Conservation (phyloP, 306 rosid species). For the Hippophae gyantsensis region DNA sequence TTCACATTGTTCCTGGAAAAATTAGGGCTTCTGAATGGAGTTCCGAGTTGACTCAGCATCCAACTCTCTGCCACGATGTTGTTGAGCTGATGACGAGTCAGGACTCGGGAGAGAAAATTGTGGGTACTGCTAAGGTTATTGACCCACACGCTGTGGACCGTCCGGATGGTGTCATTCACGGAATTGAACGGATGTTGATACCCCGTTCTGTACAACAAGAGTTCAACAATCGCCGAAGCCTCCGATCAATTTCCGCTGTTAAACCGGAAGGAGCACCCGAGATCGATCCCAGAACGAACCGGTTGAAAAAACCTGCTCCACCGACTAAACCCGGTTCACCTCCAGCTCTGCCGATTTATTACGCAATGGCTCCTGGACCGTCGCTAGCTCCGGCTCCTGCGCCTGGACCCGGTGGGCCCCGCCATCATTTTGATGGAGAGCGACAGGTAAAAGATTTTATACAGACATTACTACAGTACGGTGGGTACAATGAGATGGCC, state of each 20-base stretch:
- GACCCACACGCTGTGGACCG: conserved; percentile 40
- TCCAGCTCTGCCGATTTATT: conserved; percentile 48
- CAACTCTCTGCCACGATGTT: conserved; percentile 24
- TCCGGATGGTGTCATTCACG: conserved; percentile 77
- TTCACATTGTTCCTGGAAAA: conserved; percentile 49
- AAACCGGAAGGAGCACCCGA: conserved; percentile 72
- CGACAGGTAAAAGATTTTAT: conserved; percentile 67
- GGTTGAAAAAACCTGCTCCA: conserved; percentile 44
- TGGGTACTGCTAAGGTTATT: conserved; percentile 32
- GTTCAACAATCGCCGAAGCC: conserved; percentile 63
- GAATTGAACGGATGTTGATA: conserved; percentile 49
- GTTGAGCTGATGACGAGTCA: conserved; percentile 18
- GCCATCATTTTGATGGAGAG: conserved; percentile 70
- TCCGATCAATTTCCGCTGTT: conserved; percentile 50
- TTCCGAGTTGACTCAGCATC: conserved; percentile 21
- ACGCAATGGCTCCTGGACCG: conserved; percentile 74
- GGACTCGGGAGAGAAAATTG: conserved; percentile 30
- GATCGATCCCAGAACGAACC: conserved; percentile 59
- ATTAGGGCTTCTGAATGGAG: conserved; percentile 26
- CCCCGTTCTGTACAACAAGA: conserved; percentile 60
- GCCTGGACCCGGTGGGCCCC: conserved; percentile 76
- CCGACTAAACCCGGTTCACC: conserved; percentile 46
- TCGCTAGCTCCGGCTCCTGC: conserved; percentile 72
- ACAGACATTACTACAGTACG: conserved; percentile 61
- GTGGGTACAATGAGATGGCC: conserved; percentile 80